phyloP scores from a whole-genome alignment of 805 yeast genomes.

The Suhomyces kilbournensis region DNA sequence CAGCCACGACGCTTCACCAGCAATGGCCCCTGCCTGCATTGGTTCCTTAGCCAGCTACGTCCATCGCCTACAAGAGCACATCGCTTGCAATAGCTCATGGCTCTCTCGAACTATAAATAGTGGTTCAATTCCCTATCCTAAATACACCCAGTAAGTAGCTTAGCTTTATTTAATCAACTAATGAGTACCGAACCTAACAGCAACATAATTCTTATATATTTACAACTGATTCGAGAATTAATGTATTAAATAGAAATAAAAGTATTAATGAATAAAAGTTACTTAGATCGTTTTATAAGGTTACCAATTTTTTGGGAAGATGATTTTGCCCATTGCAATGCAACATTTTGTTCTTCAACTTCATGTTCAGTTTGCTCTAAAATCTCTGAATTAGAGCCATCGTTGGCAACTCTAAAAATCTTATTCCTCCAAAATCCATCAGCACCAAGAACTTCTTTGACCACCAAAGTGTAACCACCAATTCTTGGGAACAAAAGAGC shows the following conservation, averaged over 20 bases:
- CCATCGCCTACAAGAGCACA: no score
- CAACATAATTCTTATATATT: not conserved
- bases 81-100: no score
- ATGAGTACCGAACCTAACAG: no score
- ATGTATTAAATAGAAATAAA: not conserved
- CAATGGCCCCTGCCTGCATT: no score
- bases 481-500: slow-evolving; percentile 52
- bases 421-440: slow-evolving; percentile 75
- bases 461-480: slow-evolving; percentile 51
- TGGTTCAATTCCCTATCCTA: no score
- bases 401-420: slow-evolving; percentile 39
- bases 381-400: slow-evolving; percentile 8
- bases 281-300: not conserved
- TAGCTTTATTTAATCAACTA: no score
- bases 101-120: no score
- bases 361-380: slow-evolving; percentile 1
- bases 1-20: no score
- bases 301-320: not conserved
- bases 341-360: not conserved
- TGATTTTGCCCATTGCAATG: not conserved
- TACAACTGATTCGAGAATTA: not conserved
- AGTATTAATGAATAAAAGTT: not conserved
- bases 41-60: no score
- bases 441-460: slow-evolving; percentile 54
- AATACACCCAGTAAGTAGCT: no score